A percentile compares a stretch with the other conserved stretches of the same genome.
phyloP scores from a whole-genome alignment of 2,329 filamentous ascomycete genomes.

The Raffaelea ambrosiae region DNA sequence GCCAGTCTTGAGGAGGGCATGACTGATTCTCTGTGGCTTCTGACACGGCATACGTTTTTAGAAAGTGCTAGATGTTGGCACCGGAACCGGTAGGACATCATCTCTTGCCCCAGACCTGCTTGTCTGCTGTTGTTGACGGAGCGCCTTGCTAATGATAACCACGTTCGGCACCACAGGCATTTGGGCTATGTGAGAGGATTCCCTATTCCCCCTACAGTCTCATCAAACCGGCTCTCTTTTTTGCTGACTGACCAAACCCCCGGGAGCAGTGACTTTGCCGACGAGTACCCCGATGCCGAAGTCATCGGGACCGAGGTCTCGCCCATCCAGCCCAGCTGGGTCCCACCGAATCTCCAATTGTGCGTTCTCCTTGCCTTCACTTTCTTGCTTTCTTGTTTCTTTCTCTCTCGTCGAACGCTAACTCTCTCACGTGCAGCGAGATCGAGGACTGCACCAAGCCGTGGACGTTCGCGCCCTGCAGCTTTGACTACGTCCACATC shows the following conservation, averaged over 20 bases:
- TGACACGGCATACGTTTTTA: too few species aligned
- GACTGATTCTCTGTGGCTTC: too few species aligned
- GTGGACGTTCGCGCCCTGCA: conserved; percentile 34
- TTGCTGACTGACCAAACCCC: too few species aligned
- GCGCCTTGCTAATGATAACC: neutral
- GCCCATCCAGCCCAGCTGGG: conserved; percentile 45
- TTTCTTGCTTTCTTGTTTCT: neutral
- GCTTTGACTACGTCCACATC: conserved; percentile 51
- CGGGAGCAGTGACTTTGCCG: conserved; percentile 34
- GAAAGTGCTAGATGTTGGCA: too few species aligned
- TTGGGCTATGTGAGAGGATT: conserved; percentile 35
- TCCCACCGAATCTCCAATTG: conserved; percentile 46
- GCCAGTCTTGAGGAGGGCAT: too few species aligned
- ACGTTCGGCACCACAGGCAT: conserved; percentile 14
- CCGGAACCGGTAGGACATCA: too few species aligned
- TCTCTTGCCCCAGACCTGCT: too few species aligned
- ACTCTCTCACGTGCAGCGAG: conserved; percentile 21
- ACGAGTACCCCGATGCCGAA: conserved; percentile 32
- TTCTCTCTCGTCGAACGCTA: neutral
- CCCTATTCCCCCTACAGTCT: too few species aligned
- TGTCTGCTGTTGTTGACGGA: too few species aligned
- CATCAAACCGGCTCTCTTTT: too few species aligned
- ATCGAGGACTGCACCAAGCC: conserved; percentile 51
- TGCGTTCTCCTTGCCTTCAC: conserved; percentile 4
- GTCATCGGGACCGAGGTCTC: conserved; percentile 47